These are phyloP conservation scores for Botrytis medusae DNA, from an alignment of 2,329 filamentous ascomycete species.

Conservation along the genomic window DNA sequence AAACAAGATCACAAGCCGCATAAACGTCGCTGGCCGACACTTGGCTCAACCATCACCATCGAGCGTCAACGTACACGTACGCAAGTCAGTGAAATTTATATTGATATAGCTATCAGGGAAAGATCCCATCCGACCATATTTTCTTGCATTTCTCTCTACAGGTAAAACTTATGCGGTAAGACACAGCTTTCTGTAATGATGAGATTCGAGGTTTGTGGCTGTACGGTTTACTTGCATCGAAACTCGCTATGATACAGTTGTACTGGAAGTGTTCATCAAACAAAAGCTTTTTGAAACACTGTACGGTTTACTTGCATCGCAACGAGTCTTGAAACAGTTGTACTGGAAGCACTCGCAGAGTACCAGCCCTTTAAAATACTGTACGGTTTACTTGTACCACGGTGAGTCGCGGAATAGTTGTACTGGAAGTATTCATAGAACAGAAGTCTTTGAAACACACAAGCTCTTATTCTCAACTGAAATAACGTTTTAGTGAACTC, in stretches of 20 bases:
- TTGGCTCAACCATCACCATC: constrained; percentile 16
- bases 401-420: not conserved
- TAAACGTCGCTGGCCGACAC: not conserved
- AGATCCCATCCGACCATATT: not conserved
- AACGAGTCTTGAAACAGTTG: not conserved
- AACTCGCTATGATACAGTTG: not conserved
- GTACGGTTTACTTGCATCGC: constrained; percentile 6
- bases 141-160: constrained; percentile 13
- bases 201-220: constrained; percentile 2
- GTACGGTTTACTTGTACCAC: constrained; percentile 3
- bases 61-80: constrained; percentile 7
- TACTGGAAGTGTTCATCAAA: not conserved
- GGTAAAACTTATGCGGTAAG: constrained; percentile 1
- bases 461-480: constrained; percentile 5
- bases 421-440: constrained; percentile 10
- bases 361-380: not conserved
- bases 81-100: constrained; percentile 5
- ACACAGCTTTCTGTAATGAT: constrained; percentile 13
- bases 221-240: constrained; percentile 16
- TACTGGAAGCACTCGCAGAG: constrained; percentile 10
- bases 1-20: constrained; percentile 3
- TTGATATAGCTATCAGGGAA: not conserved
- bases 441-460: constrained; percentile 10
- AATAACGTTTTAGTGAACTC: not conserved
- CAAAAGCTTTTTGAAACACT: not conserved